Conservation (phyloP, 73 alveolate species). For the Effrenium voratum region DNA sequence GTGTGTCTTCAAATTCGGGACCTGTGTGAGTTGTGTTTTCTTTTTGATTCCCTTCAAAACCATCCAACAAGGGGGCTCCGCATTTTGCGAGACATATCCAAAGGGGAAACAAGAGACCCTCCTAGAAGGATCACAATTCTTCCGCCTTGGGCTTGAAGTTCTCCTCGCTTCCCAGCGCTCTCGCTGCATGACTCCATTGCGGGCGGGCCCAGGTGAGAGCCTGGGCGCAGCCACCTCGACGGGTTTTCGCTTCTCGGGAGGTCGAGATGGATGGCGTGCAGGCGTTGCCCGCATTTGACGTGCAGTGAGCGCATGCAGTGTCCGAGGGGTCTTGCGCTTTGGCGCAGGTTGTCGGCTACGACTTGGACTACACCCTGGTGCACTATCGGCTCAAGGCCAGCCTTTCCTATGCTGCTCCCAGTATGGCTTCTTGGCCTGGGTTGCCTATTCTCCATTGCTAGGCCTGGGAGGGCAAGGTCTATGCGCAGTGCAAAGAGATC, state of each 20-base stretch:
- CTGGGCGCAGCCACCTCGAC: slow-evolving; percentile 54
- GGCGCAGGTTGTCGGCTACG: slow-evolving; percentile 36
- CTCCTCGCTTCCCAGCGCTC: no score
- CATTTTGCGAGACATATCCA: no score
- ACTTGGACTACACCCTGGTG: slow-evolving; percentile 66
- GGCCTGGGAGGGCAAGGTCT: slow-evolving; percentile 68
- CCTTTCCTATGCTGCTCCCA: not conserved
- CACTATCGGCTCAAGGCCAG: slow-evolving; percentile 40
- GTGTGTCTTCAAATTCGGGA: no score
- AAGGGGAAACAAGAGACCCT: no score
- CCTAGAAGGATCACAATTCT: no score
- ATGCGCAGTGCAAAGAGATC: slow-evolving; percentile 61
- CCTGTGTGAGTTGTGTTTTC: no score
- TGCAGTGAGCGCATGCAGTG: no score
- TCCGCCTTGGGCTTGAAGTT: no score
- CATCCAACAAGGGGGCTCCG: no score
- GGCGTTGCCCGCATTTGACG: not conserved
- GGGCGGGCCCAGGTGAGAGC: not conserved
- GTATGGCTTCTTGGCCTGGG: not conserved
- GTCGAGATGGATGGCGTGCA: slow-evolving; percentile 53
- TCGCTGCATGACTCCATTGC: not conserved
- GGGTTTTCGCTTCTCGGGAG: slow-evolving; percentile 47
- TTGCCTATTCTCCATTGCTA: no score
- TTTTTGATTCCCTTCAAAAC: no score
- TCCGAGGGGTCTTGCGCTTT: no score